Conservation (phyloP, 257 asterid species). For the Mitragyna speciosa region DNA sequence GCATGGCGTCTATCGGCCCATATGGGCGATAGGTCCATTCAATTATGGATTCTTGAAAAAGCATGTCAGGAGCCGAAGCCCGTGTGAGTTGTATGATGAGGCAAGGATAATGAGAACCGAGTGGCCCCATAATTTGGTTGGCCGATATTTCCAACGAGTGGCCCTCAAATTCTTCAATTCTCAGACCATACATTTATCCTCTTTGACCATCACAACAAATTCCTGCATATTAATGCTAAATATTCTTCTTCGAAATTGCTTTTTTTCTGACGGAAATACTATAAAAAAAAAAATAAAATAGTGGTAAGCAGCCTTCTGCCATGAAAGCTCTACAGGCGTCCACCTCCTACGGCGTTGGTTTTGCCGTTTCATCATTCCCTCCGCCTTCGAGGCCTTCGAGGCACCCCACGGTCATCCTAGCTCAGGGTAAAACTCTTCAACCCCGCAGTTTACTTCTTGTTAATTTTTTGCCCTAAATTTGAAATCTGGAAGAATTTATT, state of each 20-base stretch:
- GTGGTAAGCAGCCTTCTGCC: conserved; percentile 25
- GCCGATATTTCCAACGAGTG: conserved; percentile 55
- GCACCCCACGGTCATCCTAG: conserved; percentile 42
- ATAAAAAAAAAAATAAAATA: not conserved
- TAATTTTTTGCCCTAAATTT: not conserved
- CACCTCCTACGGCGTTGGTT: conserved; percentile 64
- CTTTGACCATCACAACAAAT: not conserved
- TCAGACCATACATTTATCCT: conserved; percentile 6
- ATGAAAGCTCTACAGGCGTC: conserved; percentile 87
- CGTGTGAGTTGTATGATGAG: too few relatives aligned
- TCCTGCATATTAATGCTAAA: not conserved
- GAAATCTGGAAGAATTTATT: not conserved
- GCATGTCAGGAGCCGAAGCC: too few relatives aligned
- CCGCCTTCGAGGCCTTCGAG: conserved; percentile 42
- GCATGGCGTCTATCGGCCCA: too few relatives aligned
- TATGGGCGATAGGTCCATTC: too few relatives aligned
- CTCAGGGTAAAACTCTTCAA: conserved; percentile 44
- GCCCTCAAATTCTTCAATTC: conserved; percentile 28
- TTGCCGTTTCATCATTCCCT: conserved; percentile 48
- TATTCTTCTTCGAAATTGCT: not conserved
- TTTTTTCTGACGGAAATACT: not conserved
- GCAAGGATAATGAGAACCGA: too few relatives aligned
- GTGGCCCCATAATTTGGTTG: conserved; percentile 14
- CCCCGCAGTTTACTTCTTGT: not conserved
- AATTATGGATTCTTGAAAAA: too few relatives aligned